phyloP scores from a whole-genome alignment of 805 yeast genomes.

The Lachancea nothofagi region DNA sequence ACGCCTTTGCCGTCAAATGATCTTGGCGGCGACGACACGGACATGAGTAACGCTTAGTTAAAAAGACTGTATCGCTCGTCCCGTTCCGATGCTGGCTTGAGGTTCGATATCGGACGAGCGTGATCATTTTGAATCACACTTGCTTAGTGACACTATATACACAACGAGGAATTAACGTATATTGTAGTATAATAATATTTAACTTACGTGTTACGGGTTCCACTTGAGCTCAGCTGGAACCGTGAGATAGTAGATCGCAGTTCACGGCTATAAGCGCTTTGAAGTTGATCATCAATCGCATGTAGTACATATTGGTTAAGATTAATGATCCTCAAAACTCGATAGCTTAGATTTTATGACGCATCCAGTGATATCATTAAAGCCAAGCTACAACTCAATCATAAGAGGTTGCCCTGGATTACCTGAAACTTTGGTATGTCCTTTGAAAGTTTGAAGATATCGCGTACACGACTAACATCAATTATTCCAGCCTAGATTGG shows the following conservation, averaged over 20 bases:
- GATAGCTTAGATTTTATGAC: conserved; percentile 14
- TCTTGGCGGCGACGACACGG: neutral
- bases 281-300: too few species aligned
- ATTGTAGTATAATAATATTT: neutral
- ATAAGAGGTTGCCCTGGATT: conserved; percentile 68
- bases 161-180: neutral
- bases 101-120: conserved; percentile 5
- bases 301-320: neutral
- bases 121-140: neutral
- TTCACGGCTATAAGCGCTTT: neutral
- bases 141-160: neutral
- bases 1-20: neutral
- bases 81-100: conserved; percentile 8
- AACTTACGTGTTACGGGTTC: neutral
- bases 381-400: conserved; percentile 47
- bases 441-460: too few species aligned
- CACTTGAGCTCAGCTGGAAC: neutral
- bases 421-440: conserved; percentile 44
- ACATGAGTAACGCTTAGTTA: conserved; percentile 4
- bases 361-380: conserved; percentile 35
- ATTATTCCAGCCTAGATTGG: conserved; percentile 46
- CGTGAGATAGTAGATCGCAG: neutral
- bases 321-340: neutral
- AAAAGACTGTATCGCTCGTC: neutral
- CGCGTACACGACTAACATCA: conserved; percentile 3